Evolutionary conservation across 805 yeast species (phyloP).

Genomic region (Clavispora vitiphila): DNA sequence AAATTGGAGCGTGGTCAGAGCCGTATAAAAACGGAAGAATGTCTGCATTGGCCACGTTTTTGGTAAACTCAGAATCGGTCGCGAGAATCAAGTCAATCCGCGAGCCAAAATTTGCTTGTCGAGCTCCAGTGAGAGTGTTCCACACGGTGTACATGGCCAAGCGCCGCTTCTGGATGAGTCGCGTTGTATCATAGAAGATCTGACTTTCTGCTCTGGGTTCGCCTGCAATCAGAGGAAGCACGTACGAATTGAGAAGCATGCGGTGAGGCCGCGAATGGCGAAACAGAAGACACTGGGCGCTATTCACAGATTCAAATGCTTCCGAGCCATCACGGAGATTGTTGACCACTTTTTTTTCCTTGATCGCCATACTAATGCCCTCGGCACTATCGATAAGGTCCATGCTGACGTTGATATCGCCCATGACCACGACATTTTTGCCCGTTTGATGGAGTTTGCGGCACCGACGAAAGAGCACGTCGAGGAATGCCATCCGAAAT

Average conservation of each 20-base stretch:
- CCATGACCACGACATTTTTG: conserved; percentile 73
- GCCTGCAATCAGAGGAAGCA: conserved; percentile 16
- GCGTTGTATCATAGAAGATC: conserved; percentile 52
- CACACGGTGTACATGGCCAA: conserved; percentile 82
- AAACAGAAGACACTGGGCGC: conserved; percentile 31
- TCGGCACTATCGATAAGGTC: conserved; percentile 85
- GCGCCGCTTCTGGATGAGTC: conserved; percentile 52
- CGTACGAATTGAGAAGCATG: conserved; percentile 23
- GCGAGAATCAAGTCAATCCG: conserved; percentile 74
- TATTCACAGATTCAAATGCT: conserved; percentile 22
- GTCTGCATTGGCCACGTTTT: conserved; percentile 34
- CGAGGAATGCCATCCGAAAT: conserved; percentile 54
- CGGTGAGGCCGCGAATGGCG: conserved; percentile 27
- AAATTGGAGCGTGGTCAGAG: conserved; percentile 94
- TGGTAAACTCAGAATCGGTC: conserved; percentile 32
- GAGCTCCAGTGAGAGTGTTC: conserved; percentile 72
- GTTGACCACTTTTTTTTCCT: conserved; percentile 15
- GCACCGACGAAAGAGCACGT: conserved; percentile 57
- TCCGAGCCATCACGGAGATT: conserved; percentile 14
- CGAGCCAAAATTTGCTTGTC: conserved; percentile 84
- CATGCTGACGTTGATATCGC: conserved; percentile 80
- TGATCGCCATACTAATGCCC: conserved; percentile 42
- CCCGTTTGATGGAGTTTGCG: conserved; percentile 49
- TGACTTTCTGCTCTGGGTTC: conserved; percentile 11
- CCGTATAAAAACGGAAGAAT: conserved; percentile 75